Base-by-base conservation (phyloP, 2,329 filamentous ascomycete species). In the Colletotrichum karsti region DNA sequence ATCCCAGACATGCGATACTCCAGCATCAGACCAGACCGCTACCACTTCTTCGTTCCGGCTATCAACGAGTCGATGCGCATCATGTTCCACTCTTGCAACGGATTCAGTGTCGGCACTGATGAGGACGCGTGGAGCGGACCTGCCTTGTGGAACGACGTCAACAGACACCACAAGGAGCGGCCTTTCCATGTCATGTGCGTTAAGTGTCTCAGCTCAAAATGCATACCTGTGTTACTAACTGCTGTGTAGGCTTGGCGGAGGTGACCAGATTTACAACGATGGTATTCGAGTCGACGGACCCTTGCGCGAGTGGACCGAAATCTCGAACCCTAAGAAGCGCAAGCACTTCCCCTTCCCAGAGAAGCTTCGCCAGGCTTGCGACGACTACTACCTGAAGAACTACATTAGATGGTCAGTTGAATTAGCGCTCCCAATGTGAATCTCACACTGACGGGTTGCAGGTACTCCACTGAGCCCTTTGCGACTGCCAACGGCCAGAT, bases 11-110 rank as follows among this genome's bases (percentile, higher is more conserved):
- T 96, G 75, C 85, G 84, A 53, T 91, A 91, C 75, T 82, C 84
- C 58, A 87, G 87, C 41, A 84, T 83, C 70, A 88, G 89, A 76
- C 84, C 85, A 7, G 83, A 81, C 67, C 80, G 78, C 83, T 97
- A 86, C 82, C 88, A 72, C 55, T 99, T 99, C 80, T 97, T 92
- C 85, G 89, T 98, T 5, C 95, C 96, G 12, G 93, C 93, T 12
- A 85, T 86, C 65, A 88, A 90, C 48, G 91, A 98, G 79, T 93
- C 93, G 5, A 98, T 99, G 95, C 94, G 97, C 77, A 93, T 98
- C 76, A 97, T 98, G 93, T 99, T 98, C 81, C 93, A 98, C 83
- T 97, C 93, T 64, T 98, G 96, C 83, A 99, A 99, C 79, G 97
- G 96, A 15, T 99, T 99, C 83, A 95, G 93, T 72, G 87, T 96